phyloP scores from a whole-genome alignment of 208 protist genomes.

The Strigomonas culicis region DNA sequence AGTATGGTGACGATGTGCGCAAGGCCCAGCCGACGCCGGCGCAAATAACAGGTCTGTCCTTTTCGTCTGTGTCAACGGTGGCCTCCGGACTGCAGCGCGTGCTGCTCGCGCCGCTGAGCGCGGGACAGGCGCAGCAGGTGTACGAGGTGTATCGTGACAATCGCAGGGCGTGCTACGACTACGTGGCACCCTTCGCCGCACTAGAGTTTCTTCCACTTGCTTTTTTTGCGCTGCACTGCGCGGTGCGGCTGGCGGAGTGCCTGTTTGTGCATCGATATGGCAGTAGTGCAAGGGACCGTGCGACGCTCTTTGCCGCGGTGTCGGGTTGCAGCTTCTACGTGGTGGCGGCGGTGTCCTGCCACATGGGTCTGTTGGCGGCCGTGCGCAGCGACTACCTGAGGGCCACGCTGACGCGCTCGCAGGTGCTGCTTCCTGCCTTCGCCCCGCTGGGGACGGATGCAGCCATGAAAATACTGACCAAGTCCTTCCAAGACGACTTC shows the following conservation, averaged over 20 bases:
- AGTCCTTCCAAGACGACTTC: background rate
- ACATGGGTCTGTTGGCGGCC: background rate
- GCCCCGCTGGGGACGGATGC: background rate
- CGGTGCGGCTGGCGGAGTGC: slow-evolving; percentile 59
- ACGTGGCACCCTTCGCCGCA: background rate
- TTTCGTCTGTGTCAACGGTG: background rate
- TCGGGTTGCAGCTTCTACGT: slow-evolving; percentile 77
- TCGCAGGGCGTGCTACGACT: background rate
- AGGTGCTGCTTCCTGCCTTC: background rate
- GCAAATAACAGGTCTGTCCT: background rate
- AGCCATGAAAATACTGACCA: background rate
- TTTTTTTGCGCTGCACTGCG: slow-evolving; percentile 67
- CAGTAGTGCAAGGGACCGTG: slow-evolving; percentile 25
- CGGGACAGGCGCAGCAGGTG: background rate
- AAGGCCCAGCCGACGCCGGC: background rate
- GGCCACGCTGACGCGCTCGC: background rate
- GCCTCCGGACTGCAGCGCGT: background rate
- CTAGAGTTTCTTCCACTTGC: slow-evolving; percentile 20
- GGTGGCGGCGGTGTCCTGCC: slow-evolving; percentile 40
- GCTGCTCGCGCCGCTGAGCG: background rate
- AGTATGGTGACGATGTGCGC: background rate
- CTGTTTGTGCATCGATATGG: slow-evolving; percentile 49
- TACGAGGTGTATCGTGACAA: background rate
- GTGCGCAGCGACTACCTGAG: background rate
- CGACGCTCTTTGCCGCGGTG: slow-evolving; percentile 67